Conservation (phyloP, 2,329 filamentous ascomycete genomes). For the Xylaria sp. region DNA sequence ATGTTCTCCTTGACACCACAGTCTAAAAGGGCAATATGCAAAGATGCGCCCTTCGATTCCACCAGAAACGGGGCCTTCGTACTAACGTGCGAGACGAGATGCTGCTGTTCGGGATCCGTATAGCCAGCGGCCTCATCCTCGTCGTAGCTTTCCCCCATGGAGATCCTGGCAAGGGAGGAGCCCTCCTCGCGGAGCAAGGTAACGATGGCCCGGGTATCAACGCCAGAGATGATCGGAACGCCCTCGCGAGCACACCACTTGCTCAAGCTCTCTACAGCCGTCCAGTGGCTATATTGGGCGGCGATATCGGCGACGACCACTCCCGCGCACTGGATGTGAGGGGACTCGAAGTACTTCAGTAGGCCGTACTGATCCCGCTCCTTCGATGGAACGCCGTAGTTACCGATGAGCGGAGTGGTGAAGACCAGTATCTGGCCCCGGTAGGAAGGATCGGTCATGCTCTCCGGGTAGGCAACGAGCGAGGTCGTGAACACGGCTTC, state of each 20-base stretch:
- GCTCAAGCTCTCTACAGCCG: constrained; percentile 90
- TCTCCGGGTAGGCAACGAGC: constrained; percentile 97
- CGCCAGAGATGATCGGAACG: constrained; percentile 93
- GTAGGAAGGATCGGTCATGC: constrained; percentile 88
- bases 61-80: constrained; percentile 99
- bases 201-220: constrained; percentile 96
- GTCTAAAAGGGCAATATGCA: constrained; percentile 94
- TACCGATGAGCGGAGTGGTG: constrained; percentile 96
- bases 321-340: constrained; percentile 95
- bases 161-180: constrained; percentile 93
- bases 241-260: constrained; percentile 97
- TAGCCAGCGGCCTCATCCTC: constrained; percentile 98
- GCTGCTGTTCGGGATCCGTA: constrained; percentile 94
- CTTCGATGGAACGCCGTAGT: constrained; percentile 94
- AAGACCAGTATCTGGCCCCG: constrained; percentile 97
- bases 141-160: constrained; percentile 97
- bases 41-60: constrained; percentile 81
- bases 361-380: constrained; percentile 88
- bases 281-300: constrained; percentile 97
- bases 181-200: constrained; percentile 96
- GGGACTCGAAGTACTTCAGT: constrained; percentile 97
- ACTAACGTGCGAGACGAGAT: constrained; percentile 94
- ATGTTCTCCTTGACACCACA: constrained; percentile 99
- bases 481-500: constrained; percentile 99
- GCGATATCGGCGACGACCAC: constrained; percentile 97